Percentiles rank a stretch among this genome's conserved stretches.
Conservation (phyloP, 805 yeast species). For the Lachancea nothofagi region DNA sequence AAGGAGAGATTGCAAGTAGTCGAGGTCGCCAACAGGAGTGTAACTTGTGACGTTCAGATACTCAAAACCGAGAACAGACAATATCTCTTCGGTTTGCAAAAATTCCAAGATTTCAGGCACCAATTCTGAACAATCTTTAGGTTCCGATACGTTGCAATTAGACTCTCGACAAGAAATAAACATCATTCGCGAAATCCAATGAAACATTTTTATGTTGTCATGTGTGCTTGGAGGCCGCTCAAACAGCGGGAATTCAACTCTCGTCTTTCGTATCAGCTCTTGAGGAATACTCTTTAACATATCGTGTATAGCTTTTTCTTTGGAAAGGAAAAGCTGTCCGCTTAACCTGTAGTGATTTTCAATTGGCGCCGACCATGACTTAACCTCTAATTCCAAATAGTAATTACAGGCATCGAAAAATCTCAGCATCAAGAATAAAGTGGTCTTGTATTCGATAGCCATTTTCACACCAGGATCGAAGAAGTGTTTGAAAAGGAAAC, state of each 20-base stretch:
- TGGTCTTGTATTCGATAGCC: conserved; percentile 19
- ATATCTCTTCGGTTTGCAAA: conserved; percentile 5
- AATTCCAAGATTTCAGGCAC: not conserved
- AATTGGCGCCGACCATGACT: conserved; percentile 11
- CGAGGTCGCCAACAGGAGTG: conserved; percentile 13
- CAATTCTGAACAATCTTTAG: not conserved
- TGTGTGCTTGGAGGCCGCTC: not conserved
- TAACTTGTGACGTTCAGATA: conserved; percentile 4
- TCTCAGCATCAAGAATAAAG: conserved; percentile 26
- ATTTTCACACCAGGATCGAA: conserved; percentile 11
- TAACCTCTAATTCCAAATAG: conserved; percentile 17
- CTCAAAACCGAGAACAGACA: conserved; percentile 9
- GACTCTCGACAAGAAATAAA: not conserved
- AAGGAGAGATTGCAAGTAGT: conserved; percentile 26
- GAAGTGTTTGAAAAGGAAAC: conserved; percentile 20
- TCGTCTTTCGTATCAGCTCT: not conserved
- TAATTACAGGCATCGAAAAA: conserved; percentile 28
- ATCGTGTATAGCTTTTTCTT: not conserved
- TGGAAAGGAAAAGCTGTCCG: not conserved
- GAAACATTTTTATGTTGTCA: conserved; percentile 5
- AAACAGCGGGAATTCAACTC: conserved; percentile 1
- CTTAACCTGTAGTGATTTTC: conserved; percentile 3
- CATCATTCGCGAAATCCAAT: conserved; percentile 8
- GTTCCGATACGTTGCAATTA: not conserved
- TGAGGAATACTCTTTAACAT: conserved; percentile 3